These are phyloP conservation scores for Nitzschia putrida DNA, from an alignment of 108 stramenopile species.

Conservation along the genomic window DNA sequence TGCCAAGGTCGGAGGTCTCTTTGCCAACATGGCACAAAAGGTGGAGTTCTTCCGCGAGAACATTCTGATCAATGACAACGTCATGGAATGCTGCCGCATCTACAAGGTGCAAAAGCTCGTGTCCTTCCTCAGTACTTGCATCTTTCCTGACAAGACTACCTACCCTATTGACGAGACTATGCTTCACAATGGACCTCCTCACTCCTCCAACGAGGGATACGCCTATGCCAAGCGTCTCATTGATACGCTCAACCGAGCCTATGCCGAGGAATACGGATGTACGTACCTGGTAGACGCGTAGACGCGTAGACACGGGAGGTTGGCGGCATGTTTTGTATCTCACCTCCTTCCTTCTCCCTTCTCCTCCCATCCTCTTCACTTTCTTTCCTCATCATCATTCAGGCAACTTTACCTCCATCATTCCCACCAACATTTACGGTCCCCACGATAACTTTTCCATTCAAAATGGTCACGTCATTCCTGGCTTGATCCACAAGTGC, in stretches of 20 bases:
- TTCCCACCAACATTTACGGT: slow-evolving; percentile 98
- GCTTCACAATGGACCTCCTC: slow-evolving; percentile 98
- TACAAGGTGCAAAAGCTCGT: slow-evolving; percentile 97
- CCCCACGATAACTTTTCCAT: slow-evolving; percentile 95
- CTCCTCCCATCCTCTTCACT: not conserved
- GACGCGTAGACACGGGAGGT: not conserved
- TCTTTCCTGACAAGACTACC: slow-evolving; percentile 99
- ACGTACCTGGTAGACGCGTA: slow-evolving; percentile 3
- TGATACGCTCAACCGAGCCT: slow-evolving; percentile 97
- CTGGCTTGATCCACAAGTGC: slow-evolving; percentile 98
- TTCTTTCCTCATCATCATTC: not conserved
- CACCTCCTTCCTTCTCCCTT: not conserved
- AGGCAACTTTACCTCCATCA: slow-evolving; percentile 97
- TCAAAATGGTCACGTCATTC: slow-evolving; percentile 97
- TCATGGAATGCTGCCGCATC: slow-evolving; percentile 93
- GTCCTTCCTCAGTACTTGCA: slow-evolving; percentile 95
- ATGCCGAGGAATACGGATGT: slow-evolving; percentile 91
- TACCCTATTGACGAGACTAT: slow-evolving; percentile 99
- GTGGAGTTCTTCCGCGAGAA: slow-evolving; percentile 99
- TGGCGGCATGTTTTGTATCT: too few relatives aligned
- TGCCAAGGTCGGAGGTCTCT: slow-evolving; percentile 97
- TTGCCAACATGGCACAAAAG: slow-evolving; percentile 90
- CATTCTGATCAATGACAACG: slow-evolving; percentile 95
- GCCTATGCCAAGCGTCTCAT: slow-evolving; percentile 99
- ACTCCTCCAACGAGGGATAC: slow-evolving; percentile 95